Percentiles rank a stretch among this genome's conserved stretches.
Evolutionary conservation across 495 filamentous ascomycete species (phyloP).

Genomic region (Terfezia claveryi): DNA sequence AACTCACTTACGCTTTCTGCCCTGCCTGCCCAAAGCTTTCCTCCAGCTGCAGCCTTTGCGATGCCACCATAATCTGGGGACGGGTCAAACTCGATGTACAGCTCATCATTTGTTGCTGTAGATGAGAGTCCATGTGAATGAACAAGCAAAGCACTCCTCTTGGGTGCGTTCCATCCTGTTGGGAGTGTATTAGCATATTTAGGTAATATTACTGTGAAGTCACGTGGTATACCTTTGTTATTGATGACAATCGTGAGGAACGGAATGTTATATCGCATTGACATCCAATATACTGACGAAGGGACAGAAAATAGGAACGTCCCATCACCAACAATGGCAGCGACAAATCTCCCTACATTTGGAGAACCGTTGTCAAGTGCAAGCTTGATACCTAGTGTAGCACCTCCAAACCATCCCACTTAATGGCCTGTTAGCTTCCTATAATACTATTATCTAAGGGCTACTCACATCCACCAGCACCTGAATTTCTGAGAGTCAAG

Average conservation of each 20-base stretch:
- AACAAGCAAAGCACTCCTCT: constrained; percentile 52
- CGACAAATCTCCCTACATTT: constrained; percentile 54
- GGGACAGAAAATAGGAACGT: constrained; percentile 80
- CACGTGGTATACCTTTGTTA: constrained; percentile 44
- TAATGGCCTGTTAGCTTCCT: background rate
- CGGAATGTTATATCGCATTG: constrained; percentile 65
- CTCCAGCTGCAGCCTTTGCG: constrained; percentile 69
- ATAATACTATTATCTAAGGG: background rate
- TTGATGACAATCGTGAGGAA: constrained; percentile 81
- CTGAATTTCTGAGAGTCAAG: constrained; percentile 38
- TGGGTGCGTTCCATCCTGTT: constrained; percentile 67
- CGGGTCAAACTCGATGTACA: constrained; percentile 77
- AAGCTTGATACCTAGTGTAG: constrained; percentile 68
- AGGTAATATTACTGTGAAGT: background rate
- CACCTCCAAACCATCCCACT: constrained; percentile 86
- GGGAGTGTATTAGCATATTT: constrained; percentile 2
- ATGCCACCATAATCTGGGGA: constrained; percentile 78
- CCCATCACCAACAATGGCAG: constrained; percentile 82
- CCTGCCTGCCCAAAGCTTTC: constrained; percentile 40
- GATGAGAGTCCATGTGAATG: constrained; percentile 64
- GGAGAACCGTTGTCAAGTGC: constrained; percentile 40
- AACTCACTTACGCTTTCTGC: constrained; percentile 39
- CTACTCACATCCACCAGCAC: constrained; percentile 46
- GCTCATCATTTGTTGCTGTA: constrained; percentile 56
- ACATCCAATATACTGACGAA: constrained; percentile 83